These are phyloP conservation scores for Moricandia arvensis DNA, from an alignment of 345 rosid genomes.

Conservation along the genomic window DNA sequence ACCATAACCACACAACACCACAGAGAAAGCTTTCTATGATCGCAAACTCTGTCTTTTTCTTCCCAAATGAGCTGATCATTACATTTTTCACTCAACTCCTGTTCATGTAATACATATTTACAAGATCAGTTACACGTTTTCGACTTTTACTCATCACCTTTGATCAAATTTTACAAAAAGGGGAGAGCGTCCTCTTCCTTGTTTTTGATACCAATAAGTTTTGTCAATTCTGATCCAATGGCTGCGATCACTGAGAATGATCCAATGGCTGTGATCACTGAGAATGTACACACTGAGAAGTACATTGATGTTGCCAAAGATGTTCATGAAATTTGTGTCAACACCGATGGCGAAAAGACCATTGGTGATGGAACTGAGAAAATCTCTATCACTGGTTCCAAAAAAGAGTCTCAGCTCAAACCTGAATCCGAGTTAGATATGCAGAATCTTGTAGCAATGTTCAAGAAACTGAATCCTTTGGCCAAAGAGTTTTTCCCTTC, in stretches of 20 bases:
- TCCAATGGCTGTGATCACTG: constrained; percentile 74
- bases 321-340: constrained; percentile 39
- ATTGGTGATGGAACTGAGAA: constrained; percentile 20
- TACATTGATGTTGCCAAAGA: constrained; percentile 37
- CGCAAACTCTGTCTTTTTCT: background rate
- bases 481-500: constrained; percentile 89
- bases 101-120: background rate
- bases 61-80: background rate
- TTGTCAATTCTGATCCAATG: constrained; percentile 41
- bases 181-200: background rate
- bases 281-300: constrained; percentile 51
- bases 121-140: constrained; percentile 12
- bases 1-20: constrained; percentile 26
- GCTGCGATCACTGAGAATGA: constrained; percentile 48
- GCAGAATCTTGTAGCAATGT: constrained; percentile 69
- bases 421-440: constrained; percentile 59
- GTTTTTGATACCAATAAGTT: background rate
- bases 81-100: constrained; percentile 13
- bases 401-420: constrained; percentile 47
- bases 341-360: constrained; percentile 24
- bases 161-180: background rate
- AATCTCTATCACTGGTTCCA: constrained; percentile 40
- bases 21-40: constrained; percentile 17
- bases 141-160: background rate
- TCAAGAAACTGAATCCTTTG: constrained; percentile 81